Evolutionary conservation across 805 yeast species (phyloP).

Genomic region (Maudiozyma barnettii): DNA sequence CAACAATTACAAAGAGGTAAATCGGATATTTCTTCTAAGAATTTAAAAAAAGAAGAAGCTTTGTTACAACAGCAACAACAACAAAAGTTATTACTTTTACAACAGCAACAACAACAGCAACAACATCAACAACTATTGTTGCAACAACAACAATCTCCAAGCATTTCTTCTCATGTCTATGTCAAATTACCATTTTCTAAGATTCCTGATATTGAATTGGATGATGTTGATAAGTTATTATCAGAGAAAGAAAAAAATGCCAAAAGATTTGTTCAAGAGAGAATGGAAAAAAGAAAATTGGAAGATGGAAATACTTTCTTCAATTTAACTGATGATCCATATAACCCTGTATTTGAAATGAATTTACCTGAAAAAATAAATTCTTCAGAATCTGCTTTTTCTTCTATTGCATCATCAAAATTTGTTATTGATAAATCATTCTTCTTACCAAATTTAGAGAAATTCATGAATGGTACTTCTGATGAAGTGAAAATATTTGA

Average conservation of each 20-base stretch:
- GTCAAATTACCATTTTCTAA: slow-evolving; percentile 82
- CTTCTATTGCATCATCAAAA: slow-evolving; percentile 62
- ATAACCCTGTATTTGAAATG: slow-evolving; percentile 69
- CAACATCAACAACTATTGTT: slow-evolving; percentile 10
- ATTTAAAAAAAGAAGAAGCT: not conserved
- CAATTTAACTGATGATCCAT: slow-evolving; percentile 80
- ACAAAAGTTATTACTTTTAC: slow-evolving; percentile 7
- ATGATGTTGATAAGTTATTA: slow-evolving; percentile 67
- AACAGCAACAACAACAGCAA: slow-evolving; percentile 7
- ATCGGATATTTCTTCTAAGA: not conserved
- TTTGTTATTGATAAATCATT: slow-evolving; percentile 58
- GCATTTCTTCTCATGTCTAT: slow-evolving; percentile 51
- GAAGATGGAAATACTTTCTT: slow-evolving; percentile 66
- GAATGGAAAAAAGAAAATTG: slow-evolving; percentile 58
- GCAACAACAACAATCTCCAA: slow-evolving; percentile 13
- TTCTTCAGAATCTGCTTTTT: slow-evolving; percentile 62
- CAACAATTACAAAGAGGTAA: slow-evolving; percentile 11
- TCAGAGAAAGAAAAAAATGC: slow-evolving; percentile 70
- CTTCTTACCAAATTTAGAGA: slow-evolving; percentile 30
- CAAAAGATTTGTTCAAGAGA: slow-evolving; percentile 76
- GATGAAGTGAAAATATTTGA: slow-evolving; percentile 17
- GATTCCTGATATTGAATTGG: slow-evolving; percentile 85
- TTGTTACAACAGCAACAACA: not conserved
- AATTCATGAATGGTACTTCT: slow-evolving; percentile 23
- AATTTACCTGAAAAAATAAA: slow-evolving; percentile 46